Evolutionary conservation across 2,329 filamentous ascomycete species (phyloP), one percentile per base, ranked within the genome.

Genomic region (Colletotrichum cordylinicola): DNA sequence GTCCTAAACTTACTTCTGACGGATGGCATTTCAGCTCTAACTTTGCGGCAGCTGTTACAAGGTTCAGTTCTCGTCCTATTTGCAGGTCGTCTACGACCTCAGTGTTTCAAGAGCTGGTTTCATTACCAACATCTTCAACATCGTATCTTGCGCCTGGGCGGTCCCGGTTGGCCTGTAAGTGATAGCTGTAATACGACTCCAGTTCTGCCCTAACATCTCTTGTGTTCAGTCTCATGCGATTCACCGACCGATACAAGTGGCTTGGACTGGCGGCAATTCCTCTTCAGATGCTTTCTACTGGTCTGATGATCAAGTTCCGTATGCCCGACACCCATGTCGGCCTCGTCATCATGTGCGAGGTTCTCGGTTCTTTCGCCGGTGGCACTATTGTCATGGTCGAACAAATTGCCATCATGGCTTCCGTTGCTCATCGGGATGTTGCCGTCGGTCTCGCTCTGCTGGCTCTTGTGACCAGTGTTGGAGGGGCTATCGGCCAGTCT

Each of bases 361-460:
- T 86, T 56, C 83, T 85, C 76, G 82, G 83, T 58, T 79, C 83
- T 16, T 78, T 91, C 43, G 90, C 88, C 4, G 79, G 77, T 7
- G 80, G 80, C 16, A 78, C 78, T 12, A 76, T 81, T 24, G 78
- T 78, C 74, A 90, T 93, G 67, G 87, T 87, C 60, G 87, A 91
- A 71, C 82, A 85, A 71, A 80, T 85, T 61, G 82, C 83, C 8
- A 80, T 84, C 33, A 80, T 84, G 71, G 81, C 84, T 1, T 80
- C 82, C 4, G 79, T 81, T 8, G 76, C 80, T 8, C 84, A 85
- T 76, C 74, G 80, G 21, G 68, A 83, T 65, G 80, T 84, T 33
- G 83, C 84, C 15, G 80, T 82, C 1, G 81, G 80, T 0, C 80
- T 86, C 10, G 83, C 84, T 13, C 74, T 85, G 8, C 79, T 83